Evolutionary conservation across 2,329 filamentous ascomycete genomes (phyloP).

Genomic region (Hypomyces rosellus): DNA sequence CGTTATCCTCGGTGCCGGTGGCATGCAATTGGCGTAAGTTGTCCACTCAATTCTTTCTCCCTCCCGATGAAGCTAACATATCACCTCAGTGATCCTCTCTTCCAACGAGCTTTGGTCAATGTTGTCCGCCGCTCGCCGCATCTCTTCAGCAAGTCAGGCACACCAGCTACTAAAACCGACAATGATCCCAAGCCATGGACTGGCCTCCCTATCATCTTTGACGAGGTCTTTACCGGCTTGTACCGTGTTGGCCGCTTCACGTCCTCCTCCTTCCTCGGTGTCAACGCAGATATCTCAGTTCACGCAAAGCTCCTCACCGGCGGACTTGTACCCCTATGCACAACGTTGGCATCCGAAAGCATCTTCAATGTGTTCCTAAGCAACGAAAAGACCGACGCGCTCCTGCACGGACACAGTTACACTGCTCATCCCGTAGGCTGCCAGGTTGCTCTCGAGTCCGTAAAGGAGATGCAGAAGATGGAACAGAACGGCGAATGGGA

Average conservation of each 20-base stretch:
- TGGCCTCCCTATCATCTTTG: constrained; percentile 72
- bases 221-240: constrained; percentile 83
- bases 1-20: constrained; percentile 72
- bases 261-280: constrained; percentile 61
- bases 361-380: constrained; percentile 69
- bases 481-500: constrained; percentile 52
- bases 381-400: constrained; percentile 67
- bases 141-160: constrained; percentile 40
- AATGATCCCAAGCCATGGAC: constrained; percentile 46
- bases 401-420: constrained; percentile 82
- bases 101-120: constrained; percentile 65
- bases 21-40: constrained; percentile 71
- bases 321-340: constrained; percentile 69
- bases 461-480: constrained; percentile 54
- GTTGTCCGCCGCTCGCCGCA: constrained; percentile 55
- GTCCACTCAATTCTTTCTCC: not conserved
- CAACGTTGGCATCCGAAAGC: constrained; percentile 65
- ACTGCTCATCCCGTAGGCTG: constrained; percentile 80
- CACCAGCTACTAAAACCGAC: constrained; percentile 5
- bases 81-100: constrained; percentile 62
- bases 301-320: constrained; percentile 82
- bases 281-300: constrained; percentile 68
- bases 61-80: constrained; percentile 10
- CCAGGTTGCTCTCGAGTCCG: constrained; percentile 63
- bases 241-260: constrained; percentile 72